Conservation (phyloP, 352 stramenopile species). For the Phytophthora niederhauseri region DNA sequence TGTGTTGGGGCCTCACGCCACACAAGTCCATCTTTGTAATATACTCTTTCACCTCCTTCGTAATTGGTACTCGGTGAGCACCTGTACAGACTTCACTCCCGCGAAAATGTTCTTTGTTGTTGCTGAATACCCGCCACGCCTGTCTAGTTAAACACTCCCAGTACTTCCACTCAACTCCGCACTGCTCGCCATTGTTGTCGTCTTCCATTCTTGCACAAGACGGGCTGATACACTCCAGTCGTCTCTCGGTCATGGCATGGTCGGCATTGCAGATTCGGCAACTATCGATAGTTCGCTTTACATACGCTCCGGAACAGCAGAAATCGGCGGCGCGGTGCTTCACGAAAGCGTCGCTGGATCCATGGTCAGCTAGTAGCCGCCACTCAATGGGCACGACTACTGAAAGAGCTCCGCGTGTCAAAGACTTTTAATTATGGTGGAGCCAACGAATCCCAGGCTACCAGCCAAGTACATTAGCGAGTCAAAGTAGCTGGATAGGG, state of each 20-base stretch:
- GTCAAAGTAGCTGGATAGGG: no score
- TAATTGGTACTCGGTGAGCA: not conserved
- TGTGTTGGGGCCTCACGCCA: not conserved
- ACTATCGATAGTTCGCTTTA: not conserved
- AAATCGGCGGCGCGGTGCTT: not conserved
- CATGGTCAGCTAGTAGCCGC: not conserved
- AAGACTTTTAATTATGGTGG: not conserved
- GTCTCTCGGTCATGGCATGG: not conserved
- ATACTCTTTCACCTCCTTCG: no score
- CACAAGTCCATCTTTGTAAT: conserved; percentile 1
- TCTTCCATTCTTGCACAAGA: not conserved
- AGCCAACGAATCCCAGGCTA: not conserved
- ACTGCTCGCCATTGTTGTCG: not conserved
- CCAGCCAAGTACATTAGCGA: no score
- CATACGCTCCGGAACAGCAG: no score
- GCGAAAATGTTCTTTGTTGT: not conserved
- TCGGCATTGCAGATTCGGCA: not conserved
- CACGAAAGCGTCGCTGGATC: not conserved
- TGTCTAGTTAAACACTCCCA: not conserved
- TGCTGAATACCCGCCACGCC: not conserved
- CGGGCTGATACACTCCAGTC: not conserved
- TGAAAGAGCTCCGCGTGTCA: not conserved
- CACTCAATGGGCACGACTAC: not conserved
- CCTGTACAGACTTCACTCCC: not conserved
- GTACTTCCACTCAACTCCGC: not conserved